phyloP scores from a whole-genome alignment of 805 yeast species.

The Sugiyamaella qingdaonensis region DNA sequence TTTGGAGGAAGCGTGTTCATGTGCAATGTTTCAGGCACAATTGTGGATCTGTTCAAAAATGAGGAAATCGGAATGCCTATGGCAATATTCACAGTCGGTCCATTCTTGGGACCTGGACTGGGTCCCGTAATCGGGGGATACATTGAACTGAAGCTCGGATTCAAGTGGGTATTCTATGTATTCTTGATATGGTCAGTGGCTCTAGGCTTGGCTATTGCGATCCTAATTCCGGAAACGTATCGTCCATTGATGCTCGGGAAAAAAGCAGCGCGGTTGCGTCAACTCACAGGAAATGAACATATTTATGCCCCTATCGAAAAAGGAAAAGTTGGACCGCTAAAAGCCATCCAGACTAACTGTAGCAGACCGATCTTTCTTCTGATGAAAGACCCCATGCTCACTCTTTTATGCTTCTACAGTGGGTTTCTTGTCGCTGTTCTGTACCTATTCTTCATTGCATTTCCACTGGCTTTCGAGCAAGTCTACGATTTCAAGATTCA shows the following conservation, averaged over 20 bases:
- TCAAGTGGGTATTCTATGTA: conserved; percentile 70
- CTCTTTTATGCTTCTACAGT: conserved; percentile 50
- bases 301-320: conserved; percentile 42
- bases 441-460: conserved; percentile 56
- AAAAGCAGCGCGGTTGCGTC: conserved; percentile 59
- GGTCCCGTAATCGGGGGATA: conserved; percentile 65
- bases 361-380: conserved; percentile 51
- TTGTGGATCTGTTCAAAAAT: conserved; percentile 70
- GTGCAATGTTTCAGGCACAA: conserved; percentile 81
- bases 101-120: conserved; percentile 71
- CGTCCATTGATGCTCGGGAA: conserved; percentile 73
- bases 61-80: conserved; percentile 65
- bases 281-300: conserved; percentile 35
- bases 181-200: conserved; percentile 59
- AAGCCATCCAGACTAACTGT: conserved; percentile 37
- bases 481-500: conserved; percentile 47
- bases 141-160: conserved; percentile 54
- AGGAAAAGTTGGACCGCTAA: conserved; percentile 2
- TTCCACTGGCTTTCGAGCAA: conserved; percentile 49
- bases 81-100: conserved; percentile 73
- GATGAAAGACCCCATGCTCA: conserved; percentile 51
- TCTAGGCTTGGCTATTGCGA: conserved; percentile 45
- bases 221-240: conserved; percentile 61
- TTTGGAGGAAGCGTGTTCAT: conserved; percentile 76
- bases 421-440: conserved; percentile 55